A percentile compares a stretch with the other conserved stretches of the same genome.
These are phyloP conservation scores for Wickerhamiella nectarea DNA, from an alignment of 805 yeast genomes.

Conservation along the genomic window DNA sequence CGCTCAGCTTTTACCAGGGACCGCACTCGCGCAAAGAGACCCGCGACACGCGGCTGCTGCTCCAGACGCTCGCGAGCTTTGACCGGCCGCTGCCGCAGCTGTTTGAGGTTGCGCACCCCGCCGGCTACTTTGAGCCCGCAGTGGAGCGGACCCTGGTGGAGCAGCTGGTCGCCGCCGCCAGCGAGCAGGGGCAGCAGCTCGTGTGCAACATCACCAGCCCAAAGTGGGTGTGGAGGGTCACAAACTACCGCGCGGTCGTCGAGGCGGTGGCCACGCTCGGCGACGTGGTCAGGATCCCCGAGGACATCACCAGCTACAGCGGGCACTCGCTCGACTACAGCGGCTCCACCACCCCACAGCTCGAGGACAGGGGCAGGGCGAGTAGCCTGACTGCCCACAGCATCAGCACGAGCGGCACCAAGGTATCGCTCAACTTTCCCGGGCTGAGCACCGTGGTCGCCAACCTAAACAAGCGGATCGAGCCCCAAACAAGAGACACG, in stretches of 20 bases:
- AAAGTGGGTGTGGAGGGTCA: slow-evolving; percentile 9
- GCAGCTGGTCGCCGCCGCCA: no score
- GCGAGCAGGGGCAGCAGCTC: neutral
- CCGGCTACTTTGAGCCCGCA: slow-evolving; percentile 9
- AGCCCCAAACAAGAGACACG: neutral
- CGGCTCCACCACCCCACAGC: neutral
- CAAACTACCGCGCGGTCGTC: neutral
- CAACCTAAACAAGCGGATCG: slow-evolving; percentile 1
- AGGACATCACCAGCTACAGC: neutral
- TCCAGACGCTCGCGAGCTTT: slow-evolving; percentile 10
- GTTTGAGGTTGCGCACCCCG: slow-evolving; percentile 3
- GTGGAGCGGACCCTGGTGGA: slow-evolving; percentile 16
- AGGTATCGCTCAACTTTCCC: neutral
- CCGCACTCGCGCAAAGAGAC: slow-evolving; percentile 10
- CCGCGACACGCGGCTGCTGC: slow-evolving; percentile 2
- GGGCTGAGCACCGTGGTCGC: slow-evolving; percentile 1
- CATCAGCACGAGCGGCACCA: neutral
- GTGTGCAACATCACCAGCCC: slow-evolving; percentile 5
- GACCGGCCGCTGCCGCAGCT: slow-evolving; percentile 9
- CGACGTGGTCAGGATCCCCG: neutral
- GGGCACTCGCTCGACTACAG: neutral
- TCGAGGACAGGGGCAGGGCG: neutral
- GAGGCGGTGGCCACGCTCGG: neutral
- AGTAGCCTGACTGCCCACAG: neutral
- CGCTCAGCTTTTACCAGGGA: slow-evolving; percentile 14